Evolutionary conservation across 2,329 filamentous ascomycete species (phyloP).

Genomic region (Fusarium anthophilum): DNA sequence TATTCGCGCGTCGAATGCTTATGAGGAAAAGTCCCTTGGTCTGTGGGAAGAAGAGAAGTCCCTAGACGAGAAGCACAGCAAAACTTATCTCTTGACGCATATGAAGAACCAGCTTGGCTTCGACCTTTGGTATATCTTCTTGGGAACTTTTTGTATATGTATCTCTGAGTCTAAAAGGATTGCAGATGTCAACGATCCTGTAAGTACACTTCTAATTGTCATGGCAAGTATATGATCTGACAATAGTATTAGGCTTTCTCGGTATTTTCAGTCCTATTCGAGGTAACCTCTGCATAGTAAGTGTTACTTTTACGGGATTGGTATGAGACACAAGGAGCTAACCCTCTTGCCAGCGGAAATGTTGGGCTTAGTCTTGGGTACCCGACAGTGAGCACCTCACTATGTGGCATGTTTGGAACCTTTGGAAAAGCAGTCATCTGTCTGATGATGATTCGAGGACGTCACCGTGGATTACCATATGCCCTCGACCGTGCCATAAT

Average conservation of each 20-base stretch:
- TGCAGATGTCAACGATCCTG: slow-evolving; percentile 34
- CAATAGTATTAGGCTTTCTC: slow-evolving; percentile 33
- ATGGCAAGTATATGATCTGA: neutral
- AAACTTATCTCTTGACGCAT: slow-evolving; percentile 45
- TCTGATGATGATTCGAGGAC: slow-evolving; percentile 49
- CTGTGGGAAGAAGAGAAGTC: slow-evolving; percentile 55
- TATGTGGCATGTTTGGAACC: slow-evolving; percentile 42
- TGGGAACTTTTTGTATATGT: slow-evolving; percentile 49
- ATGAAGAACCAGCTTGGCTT: slow-evolving; percentile 51
- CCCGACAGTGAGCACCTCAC: slow-evolving; percentile 39
- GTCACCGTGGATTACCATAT: slow-evolving; percentile 47
- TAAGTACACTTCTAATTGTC: neutral
- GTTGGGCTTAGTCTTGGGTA: slow-evolving; percentile 48
- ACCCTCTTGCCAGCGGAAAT: slow-evolving; percentile 38
- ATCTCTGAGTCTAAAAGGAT: slow-evolving; percentile 39
- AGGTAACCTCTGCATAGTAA: slow-evolving; percentile 46
- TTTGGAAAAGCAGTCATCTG: slow-evolving; percentile 49
- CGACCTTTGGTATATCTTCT: slow-evolving; percentile 53
- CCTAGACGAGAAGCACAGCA: slow-evolving; percentile 39
- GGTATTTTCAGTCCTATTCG: slow-evolving; percentile 45
- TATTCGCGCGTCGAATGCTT: slow-evolving; percentile 67
- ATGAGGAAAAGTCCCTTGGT: slow-evolving; percentile 69
- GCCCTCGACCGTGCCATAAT: slow-evolving; percentile 46
- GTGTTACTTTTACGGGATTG: neutral
- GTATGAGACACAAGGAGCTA: neutral